Base-by-base conservation (phyloP, 1,139 yeast species). In the Lodderomyces parapsilosis region DNA sequence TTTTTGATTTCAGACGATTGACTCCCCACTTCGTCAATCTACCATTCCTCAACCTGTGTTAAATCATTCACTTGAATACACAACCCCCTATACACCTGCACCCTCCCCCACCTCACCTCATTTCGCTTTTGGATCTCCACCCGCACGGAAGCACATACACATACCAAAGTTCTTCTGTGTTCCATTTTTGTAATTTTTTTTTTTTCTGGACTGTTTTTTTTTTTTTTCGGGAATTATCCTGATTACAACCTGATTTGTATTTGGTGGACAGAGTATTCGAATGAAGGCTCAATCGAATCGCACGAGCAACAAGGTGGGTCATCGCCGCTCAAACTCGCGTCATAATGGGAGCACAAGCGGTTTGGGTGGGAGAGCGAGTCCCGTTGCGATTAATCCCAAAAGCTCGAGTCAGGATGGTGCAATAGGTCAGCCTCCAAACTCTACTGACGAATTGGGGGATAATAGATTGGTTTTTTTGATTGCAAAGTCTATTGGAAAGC, bases 401-500 rank as follows among this genome's bases (percentile, higher is more conserved):
- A n/a, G 33, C 15, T 15, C 19, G 15, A 13, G 33, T 7, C 33
- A 6, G 33, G 33, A 30, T 11, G 9, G 19, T 30, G 10, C 31
- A 28, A 14, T 5, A 13, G 9, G 10, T 4, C 17, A 4, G 18
- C 31, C 4, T 6, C 17, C 9, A 11, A 6, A 30, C 33, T 30
- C 15, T 15, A 10, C 4, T 13, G 33, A 30, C 5, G 19, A 48
- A 18, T 31, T 43, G 14, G 48, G 50, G 18, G 67, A 71, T 49
- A 82, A 80, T 48, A 70, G 82, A 43, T 58, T 80, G 47, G 59
- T 72, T 34, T 78, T 59, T 51, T 59, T 81, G 47, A 61, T 81
- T 36, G 69, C 77, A 39, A 78, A 77, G 51, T 68, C 87, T 17
- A 59, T 80, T 38, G 89, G 95, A 13, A 70, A 75, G 32, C 65